These are phyloP conservation scores for Plenodomus lindquistii DNA, from an alignment of 2,329 filamentous ascomycete species.

Conservation along the genomic window DNA sequence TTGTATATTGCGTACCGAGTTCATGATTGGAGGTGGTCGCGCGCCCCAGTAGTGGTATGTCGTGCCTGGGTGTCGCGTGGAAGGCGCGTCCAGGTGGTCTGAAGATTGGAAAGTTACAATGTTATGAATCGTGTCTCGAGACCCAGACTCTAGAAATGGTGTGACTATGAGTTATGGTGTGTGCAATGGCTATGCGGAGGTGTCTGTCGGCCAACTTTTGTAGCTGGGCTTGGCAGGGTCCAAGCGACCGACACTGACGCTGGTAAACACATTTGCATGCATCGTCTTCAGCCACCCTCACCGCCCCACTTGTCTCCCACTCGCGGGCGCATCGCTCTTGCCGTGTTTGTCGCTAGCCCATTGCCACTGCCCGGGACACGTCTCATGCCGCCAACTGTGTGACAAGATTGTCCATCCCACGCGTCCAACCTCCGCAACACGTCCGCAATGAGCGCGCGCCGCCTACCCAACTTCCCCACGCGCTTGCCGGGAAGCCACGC, in stretches of 20 bases:
- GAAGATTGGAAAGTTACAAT: background rate
- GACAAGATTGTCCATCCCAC: slow-evolving; percentile 1
- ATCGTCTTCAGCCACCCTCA: slow-evolving; percentile 21
- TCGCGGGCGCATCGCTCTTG: slow-evolving; percentile 13
- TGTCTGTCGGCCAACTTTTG: slow-evolving; percentile 15
- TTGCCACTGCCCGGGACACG: background rate
- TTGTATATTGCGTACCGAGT: slow-evolving; percentile 89
- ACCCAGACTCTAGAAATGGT: too few relatives aligned
- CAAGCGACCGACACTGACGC: slow-evolving; percentile 34
- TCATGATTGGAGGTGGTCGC: slow-evolving; percentile 69
- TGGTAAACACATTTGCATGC: slow-evolving; percentile 21
- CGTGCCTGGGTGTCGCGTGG: slow-evolving; percentile 5
- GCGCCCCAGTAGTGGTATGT: background rate
- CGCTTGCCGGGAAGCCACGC: slow-evolving; percentile 26
- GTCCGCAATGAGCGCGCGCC: slow-evolving; percentile 42
- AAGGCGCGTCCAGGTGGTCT: slow-evolving; percentile 7
- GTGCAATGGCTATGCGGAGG: background rate
- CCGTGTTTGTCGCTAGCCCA: slow-evolving; percentile 2
- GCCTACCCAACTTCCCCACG: slow-evolving; percentile 36
- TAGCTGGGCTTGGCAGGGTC: slow-evolving; percentile 37
- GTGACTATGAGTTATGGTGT: too few relatives aligned
- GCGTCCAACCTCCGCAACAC: slow-evolving; percentile 22
- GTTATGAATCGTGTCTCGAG: too few relatives aligned
- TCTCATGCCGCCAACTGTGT: background rate
- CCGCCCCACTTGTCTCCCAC: slow-evolving; percentile 22